These are phyloP conservation scores for Nepenthes gracilis DNA, from an alignment of 148 eudicot species.

Conservation along the genomic window DNA sequence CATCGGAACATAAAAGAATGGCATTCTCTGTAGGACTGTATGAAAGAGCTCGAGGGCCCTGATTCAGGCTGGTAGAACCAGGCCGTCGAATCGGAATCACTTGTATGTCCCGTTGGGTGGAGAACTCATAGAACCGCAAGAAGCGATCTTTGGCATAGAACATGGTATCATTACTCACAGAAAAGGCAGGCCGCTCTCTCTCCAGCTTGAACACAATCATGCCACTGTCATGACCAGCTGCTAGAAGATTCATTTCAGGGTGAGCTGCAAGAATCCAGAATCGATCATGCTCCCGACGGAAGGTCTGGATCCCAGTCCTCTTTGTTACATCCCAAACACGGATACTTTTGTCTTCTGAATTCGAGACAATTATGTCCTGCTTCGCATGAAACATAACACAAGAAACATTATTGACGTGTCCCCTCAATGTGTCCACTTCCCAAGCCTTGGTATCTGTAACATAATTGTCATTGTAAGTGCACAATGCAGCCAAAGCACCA, in stretches of 20 bases:
- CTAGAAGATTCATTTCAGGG: slow-evolving; percentile 78
- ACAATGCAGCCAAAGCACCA: slow-evolving; percentile 1
- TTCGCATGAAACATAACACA: slow-evolving; percentile 80
- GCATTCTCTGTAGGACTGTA: slow-evolving; percentile 83
- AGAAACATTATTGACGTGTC: slow-evolving; percentile 86
- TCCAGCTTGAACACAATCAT: slow-evolving; percentile 86
- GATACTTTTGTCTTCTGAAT: slow-evolving; percentile 89
- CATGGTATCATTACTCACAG: slow-evolving; percentile 69
- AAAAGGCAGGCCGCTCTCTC: slow-evolving; percentile 93
- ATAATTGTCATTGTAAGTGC: slow-evolving; percentile 1
- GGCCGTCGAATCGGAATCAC: slow-evolving; percentile 74
- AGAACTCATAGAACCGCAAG: slow-evolving; percentile 62
- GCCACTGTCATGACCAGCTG: slow-evolving; percentile 86
- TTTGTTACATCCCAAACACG: slow-evolving; percentile 91
- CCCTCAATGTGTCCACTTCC: slow-evolving; percentile 90
- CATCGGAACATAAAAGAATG: slow-evolving; percentile 66
- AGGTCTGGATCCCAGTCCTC: slow-evolving; percentile 74
- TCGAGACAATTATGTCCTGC: slow-evolving; percentile 89
- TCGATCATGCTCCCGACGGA: slow-evolving; percentile 77
- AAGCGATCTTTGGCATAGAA: slow-evolving; percentile 83
- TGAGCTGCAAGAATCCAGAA: slow-evolving; percentile 83
- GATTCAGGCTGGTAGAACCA: slow-evolving; percentile 65
- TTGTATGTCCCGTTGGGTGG: slow-evolving; percentile 66
- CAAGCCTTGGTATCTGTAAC: slow-evolving; percentile 81
- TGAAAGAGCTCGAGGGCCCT: slow-evolving; percentile 71